Conservation (phyloP, 1,139 yeast genomes). For the Taphrina communis region DNA sequence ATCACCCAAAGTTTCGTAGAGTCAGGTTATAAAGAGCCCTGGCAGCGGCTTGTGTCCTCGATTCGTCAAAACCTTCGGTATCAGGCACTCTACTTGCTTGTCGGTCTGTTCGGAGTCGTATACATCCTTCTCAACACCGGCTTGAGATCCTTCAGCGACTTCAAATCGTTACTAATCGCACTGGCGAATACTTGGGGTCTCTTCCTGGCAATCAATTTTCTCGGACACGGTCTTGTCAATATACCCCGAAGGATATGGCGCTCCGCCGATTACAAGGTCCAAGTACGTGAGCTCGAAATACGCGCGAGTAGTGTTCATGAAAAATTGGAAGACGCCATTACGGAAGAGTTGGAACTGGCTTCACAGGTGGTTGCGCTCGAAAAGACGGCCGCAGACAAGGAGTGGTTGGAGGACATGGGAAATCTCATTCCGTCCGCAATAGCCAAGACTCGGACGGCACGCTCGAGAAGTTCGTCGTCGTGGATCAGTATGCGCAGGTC, state of each 20-base stretch:
- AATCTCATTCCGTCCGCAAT: constrained; percentile 46
- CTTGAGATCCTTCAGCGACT: constrained; percentile 48
- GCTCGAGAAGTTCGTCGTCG: neutral
- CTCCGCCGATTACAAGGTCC: constrained; percentile 49
- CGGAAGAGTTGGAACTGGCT: constrained; percentile 68
- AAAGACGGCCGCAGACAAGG: constrained; percentile 52
- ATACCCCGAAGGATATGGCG: constrained; percentile 61
- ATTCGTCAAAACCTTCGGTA: constrained; percentile 63
- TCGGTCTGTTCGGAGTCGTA: constrained; percentile 62
- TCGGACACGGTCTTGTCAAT: constrained; percentile 80
- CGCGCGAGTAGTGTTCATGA: constrained; percentile 67
- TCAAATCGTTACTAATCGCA: constrained; percentile 71
- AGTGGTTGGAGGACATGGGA: constrained; percentile 54
- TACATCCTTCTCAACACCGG: constrained; percentile 70
- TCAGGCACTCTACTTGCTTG: constrained; percentile 63
- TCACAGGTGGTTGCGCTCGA: constrained; percentile 63
- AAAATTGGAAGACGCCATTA: constrained; percentile 66
- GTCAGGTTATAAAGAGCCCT: constrained; percentile 66
- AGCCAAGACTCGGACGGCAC: constrained; percentile 9
- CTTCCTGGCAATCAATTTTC: constrained; percentile 76
- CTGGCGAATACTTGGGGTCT: constrained; percentile 80
- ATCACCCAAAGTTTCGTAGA: constrained; percentile 72
- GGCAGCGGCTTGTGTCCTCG: constrained; percentile 62
- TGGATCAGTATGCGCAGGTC: constrained; percentile 18
- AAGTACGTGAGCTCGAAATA: constrained; percentile 57